Conservation (phyloP, 306 rosid genomes). For the Quercus mongolica region DNA sequence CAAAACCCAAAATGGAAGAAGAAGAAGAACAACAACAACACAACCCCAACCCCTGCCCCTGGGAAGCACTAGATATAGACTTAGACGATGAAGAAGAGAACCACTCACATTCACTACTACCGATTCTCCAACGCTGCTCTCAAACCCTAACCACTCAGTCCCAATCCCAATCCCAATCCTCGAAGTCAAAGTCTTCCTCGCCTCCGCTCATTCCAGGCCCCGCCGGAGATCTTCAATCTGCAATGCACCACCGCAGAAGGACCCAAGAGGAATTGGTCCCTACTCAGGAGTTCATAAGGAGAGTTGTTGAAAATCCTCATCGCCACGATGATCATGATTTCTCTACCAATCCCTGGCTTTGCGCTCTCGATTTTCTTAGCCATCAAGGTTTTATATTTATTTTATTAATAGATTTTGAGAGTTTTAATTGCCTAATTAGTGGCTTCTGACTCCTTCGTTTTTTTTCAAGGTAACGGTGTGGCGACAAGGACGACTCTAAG, state of each 20-base stretch:
- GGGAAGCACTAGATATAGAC: slow-evolving; percentile 65
- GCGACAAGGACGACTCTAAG: slow-evolving; percentile 33
- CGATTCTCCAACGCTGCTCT: slow-evolving; percentile 10
- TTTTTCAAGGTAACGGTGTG: slow-evolving; percentile 20
- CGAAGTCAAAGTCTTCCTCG: slow-evolving; percentile 3
- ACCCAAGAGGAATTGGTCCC: slow-evolving; percentile 29
- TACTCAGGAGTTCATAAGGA: slow-evolving; percentile 68
- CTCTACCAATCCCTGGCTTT: slow-evolving; percentile 50
- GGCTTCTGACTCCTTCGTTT: not conserved
- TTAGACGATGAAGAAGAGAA: slow-evolving; percentile 34
- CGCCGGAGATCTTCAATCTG: slow-evolving; percentile 72
- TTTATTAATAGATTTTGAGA: not conserved
- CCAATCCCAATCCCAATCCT: slow-evolving; percentile 15
- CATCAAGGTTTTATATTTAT: slow-evolving; percentile 21
- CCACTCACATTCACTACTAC: slow-evolving; percentile 18
- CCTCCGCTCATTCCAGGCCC: slow-evolving; percentile 66
- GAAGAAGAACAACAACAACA: too few relatives aligned
- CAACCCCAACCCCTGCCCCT: slow-evolving; percentile 30
- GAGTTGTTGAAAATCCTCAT: slow-evolving; percentile 40
- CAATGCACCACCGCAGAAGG: slow-evolving; percentile 52
- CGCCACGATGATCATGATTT: slow-evolving; percentile 36
- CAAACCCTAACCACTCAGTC: slow-evolving; percentile 13
- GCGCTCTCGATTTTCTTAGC: slow-evolving; percentile 43
- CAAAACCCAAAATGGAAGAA: not conserved
- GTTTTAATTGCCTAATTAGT: not conserved